Evolutionary conservation across 176 grass and related monocot species (phyloP).

Genomic region (Oryza coarctata): DNA sequence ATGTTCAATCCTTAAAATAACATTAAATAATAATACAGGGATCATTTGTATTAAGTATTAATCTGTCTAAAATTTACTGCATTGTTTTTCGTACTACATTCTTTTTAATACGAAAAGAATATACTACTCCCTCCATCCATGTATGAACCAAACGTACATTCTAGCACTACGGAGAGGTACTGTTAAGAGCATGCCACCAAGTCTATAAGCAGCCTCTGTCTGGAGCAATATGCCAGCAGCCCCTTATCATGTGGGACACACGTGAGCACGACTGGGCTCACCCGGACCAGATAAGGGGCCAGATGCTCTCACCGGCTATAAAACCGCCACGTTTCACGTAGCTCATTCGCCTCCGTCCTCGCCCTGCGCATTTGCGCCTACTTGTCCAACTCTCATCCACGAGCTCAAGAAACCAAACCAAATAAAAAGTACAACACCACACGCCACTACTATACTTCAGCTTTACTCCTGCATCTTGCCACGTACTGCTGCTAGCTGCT

Average conservation of each 20-base stretch:
- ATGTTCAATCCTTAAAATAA: too few relatives aligned
- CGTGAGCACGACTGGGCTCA: neutral
- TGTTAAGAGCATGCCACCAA: too few relatives aligned
- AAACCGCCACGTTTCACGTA: neutral
- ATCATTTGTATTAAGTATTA: too few relatives aligned
- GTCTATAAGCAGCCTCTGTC: too few relatives aligned
- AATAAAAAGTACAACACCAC: neutral
- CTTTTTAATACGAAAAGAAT: too few relatives aligned
- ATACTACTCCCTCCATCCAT: too few relatives aligned
- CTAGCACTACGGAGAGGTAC: too few relatives aligned
- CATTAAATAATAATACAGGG: too few relatives aligned
- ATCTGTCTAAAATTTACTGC: too few relatives aligned
- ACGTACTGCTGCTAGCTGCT: too few relatives aligned
- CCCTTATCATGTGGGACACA: constrained; percentile 8
- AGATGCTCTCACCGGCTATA: neutral
- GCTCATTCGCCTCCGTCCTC: neutral
- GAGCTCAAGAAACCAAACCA: neutral
- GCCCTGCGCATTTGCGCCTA: neutral
- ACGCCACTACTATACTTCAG: neutral
- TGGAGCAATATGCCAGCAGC: neutral
- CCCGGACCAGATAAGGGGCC: constrained; percentile 3
- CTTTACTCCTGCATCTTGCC: neutral
- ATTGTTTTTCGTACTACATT: too few relatives aligned
- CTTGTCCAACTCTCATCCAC: constrained; percentile 21
- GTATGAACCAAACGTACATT: too few relatives aligned